phyloP scores from a whole-genome alignment of 345 rosid genomes.

The Boechera retrofracta region DNA sequence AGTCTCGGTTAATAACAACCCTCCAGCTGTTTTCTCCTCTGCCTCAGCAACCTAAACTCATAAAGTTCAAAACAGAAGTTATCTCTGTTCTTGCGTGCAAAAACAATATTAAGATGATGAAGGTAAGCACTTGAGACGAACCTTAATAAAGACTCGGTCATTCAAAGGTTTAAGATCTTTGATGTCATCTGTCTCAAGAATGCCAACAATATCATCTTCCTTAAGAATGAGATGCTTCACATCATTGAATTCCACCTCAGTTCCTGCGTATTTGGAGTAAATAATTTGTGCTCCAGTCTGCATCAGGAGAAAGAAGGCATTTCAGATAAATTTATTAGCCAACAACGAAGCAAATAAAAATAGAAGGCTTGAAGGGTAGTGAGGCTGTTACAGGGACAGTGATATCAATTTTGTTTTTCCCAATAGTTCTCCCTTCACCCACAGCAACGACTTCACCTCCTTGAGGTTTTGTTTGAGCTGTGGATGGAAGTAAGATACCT shows the following conservation, averaged over 20 bases:
- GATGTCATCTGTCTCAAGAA: conserved; percentile 89
- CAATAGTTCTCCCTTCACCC: conserved; percentile 83
- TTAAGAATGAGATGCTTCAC: conserved; percentile 79
- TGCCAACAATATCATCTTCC: conserved; percentile 94
- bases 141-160: conserved; percentile 91
- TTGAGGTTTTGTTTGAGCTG: conserved; percentile 89
- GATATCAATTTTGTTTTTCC: conserved; percentile 61
- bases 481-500: conserved; percentile 81
- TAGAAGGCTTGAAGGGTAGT: not conserved
- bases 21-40: conserved; percentile 95
- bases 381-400: conserved; percentile 56
- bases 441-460: conserved; percentile 92
- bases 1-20: conserved; percentile 81
- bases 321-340: not conserved
- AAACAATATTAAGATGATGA: conserved; percentile 3
- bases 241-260: conserved; percentile 83
- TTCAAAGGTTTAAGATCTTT: conserved; percentile 94
- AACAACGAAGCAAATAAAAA: not conserved
- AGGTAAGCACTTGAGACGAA: conserved; percentile 17
- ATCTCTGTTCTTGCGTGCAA: not conserved
- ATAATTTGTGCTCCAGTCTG: conserved; percentile 82
- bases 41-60: conserved; percentile 79
- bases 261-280: conserved; percentile 92
- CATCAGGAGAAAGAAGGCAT: conserved; percentile 24
- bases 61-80: conserved; percentile 6